Percentiles rank a stretch among this genome's conserved stretches.
These are phyloP conservation scores for Apiospora sp. DNA, from an alignment of 2,329 filamentous ascomycete species.

Conservation along the genomic window DNA sequence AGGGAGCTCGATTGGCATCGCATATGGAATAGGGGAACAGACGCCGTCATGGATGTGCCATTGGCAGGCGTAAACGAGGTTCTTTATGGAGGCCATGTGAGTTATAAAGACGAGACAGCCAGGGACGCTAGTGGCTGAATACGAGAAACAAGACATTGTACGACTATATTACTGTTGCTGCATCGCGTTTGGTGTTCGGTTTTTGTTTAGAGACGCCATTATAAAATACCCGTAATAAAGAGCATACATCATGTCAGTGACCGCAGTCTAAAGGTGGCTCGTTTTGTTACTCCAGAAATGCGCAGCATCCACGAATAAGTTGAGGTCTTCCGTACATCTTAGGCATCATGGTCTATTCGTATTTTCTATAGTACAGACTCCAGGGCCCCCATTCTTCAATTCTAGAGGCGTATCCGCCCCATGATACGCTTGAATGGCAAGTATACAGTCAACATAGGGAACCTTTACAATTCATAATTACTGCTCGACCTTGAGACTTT, in stretches of 20 bases:
- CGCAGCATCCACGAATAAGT: background rate
- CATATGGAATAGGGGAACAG: slow-evolving; percentile 91
- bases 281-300: too few species aligned
- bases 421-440: slow-evolving; percentile 24
- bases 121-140: background rate
- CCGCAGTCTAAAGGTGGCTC: background rate
- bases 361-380: slow-evolving; percentile 20
- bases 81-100: slow-evolving; percentile 72
- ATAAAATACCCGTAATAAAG: background rate
- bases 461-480: slow-evolving; percentile 18
- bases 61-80: slow-evolving; percentile 95
- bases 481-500: slow-evolving; percentile 75
- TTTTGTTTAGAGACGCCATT: background rate
- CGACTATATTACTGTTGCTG: background rate
- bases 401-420: background rate
- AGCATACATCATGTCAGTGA: background rate
- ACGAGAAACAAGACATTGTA: background rate
- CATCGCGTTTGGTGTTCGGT: slow-evolving; percentile 3
- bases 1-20: slow-evolving; percentile 72
- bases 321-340: background rate
- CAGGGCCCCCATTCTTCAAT: slow-evolving; percentile 10
- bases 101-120: slow-evolving; percentile 9
- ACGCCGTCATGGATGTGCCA: slow-evolving; percentile 97
- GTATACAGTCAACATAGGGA: slow-evolving; percentile 44
- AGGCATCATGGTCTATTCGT: slow-evolving; percentile 24